phyloP scores from a whole-genome alignment of 352 stramenopile genomes.

The Phytophthora pisi region DNA sequence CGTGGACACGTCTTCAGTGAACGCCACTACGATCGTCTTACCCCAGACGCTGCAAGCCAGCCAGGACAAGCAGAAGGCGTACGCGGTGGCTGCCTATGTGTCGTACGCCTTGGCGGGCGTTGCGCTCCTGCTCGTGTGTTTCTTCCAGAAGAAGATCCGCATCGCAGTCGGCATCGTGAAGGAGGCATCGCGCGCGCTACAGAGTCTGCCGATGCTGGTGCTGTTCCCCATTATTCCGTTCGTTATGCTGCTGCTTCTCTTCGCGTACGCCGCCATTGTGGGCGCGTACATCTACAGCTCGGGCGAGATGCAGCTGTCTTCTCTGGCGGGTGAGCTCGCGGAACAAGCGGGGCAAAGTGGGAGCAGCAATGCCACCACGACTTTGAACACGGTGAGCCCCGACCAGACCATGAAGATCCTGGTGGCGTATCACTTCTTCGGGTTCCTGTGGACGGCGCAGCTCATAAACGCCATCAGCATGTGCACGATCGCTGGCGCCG shows the following conservation, averaged over 20 bases:
- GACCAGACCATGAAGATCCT: conserved; percentile 71
- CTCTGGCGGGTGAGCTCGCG: conserved; percentile 28
- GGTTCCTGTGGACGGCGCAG: conserved; percentile 96
- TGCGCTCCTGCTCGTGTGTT: conserved; percentile 79
- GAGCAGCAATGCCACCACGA: conserved; percentile 22
- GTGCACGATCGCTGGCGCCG: conserved; percentile 93
- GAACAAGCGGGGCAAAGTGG: conserved; percentile 17
- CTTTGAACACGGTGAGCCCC: conserved; percentile 49
- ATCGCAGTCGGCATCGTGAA: conserved; percentile 80
- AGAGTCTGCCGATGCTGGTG: conserved; percentile 63
- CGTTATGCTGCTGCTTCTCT: conserved; percentile 61
- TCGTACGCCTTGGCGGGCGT: conserved; percentile 61
- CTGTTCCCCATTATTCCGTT: conserved; percentile 76
- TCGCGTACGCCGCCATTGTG: conserved; percentile 67
- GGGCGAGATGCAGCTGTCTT: conserved; percentile 46
- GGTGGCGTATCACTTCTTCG: conserved; percentile 92
- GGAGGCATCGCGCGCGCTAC: conserved; percentile 70
- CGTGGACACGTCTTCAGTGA: conserved; percentile 30
- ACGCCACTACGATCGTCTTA: conserved; percentile 36
- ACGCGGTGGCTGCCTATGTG: conserved; percentile 68
- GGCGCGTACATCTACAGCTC: conserved; percentile 78
- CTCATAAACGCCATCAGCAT: conserved; percentile 97
- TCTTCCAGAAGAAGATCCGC: conserved; percentile 85
- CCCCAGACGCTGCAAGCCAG: conserved; percentile 62
- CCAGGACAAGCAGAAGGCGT: conserved; percentile 65